A percentile compares a stretch with the other conserved stretches of the same genome.
These are phyloP conservation scores for Raddia guianensis DNA, from an alignment of 176 grass and related monocot genomes.

Conservation along the genomic window DNA sequence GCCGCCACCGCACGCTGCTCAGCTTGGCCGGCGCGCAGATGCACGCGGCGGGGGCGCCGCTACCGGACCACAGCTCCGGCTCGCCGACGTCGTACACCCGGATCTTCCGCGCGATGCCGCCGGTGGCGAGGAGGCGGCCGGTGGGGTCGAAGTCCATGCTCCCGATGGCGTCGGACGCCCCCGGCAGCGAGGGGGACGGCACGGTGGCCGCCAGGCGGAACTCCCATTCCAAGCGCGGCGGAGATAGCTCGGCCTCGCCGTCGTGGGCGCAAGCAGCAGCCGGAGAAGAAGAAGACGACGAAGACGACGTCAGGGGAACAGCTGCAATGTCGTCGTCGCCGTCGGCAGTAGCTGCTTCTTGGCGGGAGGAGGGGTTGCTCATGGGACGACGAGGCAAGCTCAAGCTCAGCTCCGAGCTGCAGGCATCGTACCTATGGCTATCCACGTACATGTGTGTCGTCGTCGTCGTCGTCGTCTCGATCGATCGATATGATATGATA, in stretches of 20 bases:
- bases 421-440: too few species aligned
- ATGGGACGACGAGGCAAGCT: constrained; percentile 27
- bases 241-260: constrained; percentile 48
- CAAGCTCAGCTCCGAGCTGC: background rate
- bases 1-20: constrained; percentile 87
- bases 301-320: background rate
- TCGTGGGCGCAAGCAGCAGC: background rate
- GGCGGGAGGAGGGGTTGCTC: constrained; percentile 21
- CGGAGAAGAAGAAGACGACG: background rate
- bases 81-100: constrained; percentile 55
- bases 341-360: background rate
- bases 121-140: constrained; percentile 73
- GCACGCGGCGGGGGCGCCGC: constrained; percentile 37
- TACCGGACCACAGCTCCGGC: background rate
- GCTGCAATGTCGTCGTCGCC: background rate
- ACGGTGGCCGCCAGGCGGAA: constrained; percentile 67
- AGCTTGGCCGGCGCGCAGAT: constrained; percentile 96
- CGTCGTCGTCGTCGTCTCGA: too few species aligned
- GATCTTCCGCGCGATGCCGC: constrained; percentile 88
- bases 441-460: too few species aligned
- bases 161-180: constrained; percentile 66
- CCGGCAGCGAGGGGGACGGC: constrained; percentile 55
- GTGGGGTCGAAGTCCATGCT: constrained; percentile 76
- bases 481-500: too few species aligned
- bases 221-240: constrained; percentile 61